Conservation (phyloP, 2,329 filamentous ascomycete species). For the Diplodia intermedia region DNA sequence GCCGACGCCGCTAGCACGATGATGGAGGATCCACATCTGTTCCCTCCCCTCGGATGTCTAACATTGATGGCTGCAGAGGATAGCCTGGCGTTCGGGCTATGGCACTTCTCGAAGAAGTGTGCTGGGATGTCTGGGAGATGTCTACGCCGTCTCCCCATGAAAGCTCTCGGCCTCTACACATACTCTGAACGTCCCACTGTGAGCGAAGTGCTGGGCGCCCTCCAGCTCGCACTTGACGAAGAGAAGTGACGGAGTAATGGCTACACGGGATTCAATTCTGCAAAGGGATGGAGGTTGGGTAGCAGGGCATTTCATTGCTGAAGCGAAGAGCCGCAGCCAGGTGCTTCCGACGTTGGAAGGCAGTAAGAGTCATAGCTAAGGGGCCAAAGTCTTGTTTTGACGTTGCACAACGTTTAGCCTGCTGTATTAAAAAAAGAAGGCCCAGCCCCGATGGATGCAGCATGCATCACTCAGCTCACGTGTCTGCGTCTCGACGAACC, state of each 20-base stretch:
- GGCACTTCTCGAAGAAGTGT: conserved; percentile 44
- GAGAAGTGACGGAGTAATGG: neutral
- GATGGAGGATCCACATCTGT: conserved; percentile 19
- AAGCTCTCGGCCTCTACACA: conserved; percentile 36
- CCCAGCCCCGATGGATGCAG: conserved; percentile 15
- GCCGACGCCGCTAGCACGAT: conserved; percentile 3
- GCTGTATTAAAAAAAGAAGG: conserved; percentile 15
- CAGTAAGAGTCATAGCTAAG: conserved; percentile 9
- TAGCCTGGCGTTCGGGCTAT: conserved; percentile 42
- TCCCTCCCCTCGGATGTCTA: conserved; percentile 37
- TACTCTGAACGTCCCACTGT: conserved; percentile 35
- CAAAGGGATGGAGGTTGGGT: no score
- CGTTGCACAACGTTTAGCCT: conserved; percentile 3
- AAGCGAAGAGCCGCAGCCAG: neutral
- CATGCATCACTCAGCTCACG: conserved; percentile 18
- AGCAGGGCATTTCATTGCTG: neutral
- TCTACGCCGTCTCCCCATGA: conserved; percentile 35
- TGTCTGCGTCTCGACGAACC: conserved; percentile 27
- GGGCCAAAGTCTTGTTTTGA: conserved; percentile 6
- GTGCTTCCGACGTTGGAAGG: neutral
- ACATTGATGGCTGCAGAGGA: conserved; percentile 13
- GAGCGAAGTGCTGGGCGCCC: conserved; percentile 34
- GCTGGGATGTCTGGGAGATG: conserved; percentile 38
- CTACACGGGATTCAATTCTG: no score
- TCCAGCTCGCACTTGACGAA: conserved; percentile 16